These are phyloP conservation scores for Rhodomyrtus tomentosa DNA, from an alignment of 345 rosid species.

Conservation along the genomic window DNA sequence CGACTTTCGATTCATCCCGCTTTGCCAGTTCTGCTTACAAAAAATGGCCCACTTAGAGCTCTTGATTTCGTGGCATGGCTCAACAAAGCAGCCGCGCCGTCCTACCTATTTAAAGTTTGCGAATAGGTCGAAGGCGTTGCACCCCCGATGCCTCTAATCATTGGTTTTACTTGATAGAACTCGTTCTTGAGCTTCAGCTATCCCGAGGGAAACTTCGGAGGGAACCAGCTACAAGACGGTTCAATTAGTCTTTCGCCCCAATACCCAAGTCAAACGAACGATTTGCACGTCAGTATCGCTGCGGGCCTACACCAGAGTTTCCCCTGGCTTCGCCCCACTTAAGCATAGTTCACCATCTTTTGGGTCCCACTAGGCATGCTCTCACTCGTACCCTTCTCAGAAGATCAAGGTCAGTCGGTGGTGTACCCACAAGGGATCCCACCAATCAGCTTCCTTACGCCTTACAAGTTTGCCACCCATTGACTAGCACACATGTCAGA, in stretches of 20 bases:
- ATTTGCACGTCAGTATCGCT: conserved; percentile 23
- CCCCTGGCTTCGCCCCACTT: too few species aligned
- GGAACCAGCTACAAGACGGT: conserved; percentile 48
- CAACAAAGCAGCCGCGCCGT: background rate
- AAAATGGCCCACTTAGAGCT: background rate
- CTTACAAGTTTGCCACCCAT: conserved; percentile 11
- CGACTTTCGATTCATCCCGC: background rate
- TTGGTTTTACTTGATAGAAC: background rate
- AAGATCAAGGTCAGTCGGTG: too few species aligned
- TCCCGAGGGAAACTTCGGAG: background rate
- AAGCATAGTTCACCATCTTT: too few species aligned
- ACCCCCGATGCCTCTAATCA: background rate
- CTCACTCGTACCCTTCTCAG: too few species aligned
- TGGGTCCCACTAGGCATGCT: too few species aligned
- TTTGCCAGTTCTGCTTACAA: too few species aligned
- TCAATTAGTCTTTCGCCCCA: conserved; percentile 58
- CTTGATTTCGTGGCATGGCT: background rate
- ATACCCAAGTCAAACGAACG: conserved; percentile 44
- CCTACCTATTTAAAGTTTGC: background rate
- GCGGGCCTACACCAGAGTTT: too few species aligned
- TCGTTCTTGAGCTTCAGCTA: background rate
- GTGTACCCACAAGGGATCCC: too few species aligned
- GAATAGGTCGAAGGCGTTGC: background rate
- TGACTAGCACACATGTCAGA: conserved; percentile 34
- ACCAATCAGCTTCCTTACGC: too few species aligned